Evolutionary conservation across 805 yeast genomes (phyloP).

Genomic region (Lachancea quebecensis): DNA sequence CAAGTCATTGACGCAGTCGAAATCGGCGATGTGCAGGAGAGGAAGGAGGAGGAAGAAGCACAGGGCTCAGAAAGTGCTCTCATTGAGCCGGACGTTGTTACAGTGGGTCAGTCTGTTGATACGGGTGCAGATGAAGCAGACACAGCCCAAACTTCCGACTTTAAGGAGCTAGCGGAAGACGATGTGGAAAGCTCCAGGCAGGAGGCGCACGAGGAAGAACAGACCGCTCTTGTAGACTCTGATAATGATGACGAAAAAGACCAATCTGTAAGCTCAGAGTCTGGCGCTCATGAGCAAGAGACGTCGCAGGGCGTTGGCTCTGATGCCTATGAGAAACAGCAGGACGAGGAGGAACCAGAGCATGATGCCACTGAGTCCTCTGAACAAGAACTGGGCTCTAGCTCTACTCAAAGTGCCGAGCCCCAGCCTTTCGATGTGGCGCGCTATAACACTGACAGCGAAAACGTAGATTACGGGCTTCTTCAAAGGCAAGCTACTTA

Average conservation of each 20-base stretch:
- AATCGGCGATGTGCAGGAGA: constrained; percentile 1
- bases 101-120: neutral
- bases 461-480: constrained; percentile 20
- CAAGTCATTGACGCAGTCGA: neutral
- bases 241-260: neutral
- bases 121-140: neutral
- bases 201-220: too few species aligned
- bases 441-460: constrained; percentile 1
- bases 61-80: too few species aligned
- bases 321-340: neutral
- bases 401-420: too few species aligned
- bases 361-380: neutral
- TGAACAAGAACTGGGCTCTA: neutral
- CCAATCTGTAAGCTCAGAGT: neutral
- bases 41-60: neutral
- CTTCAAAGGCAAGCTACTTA: constrained; percentile 28
- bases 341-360: neutral
- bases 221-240: too few species aligned
- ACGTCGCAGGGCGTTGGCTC: too few species aligned
- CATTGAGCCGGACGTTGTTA: neutral
- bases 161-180: too few species aligned
- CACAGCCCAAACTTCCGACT: too few species aligned
- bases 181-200: too few species aligned
- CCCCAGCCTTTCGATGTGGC: constrained; percentile 2
- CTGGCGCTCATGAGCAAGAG: too few species aligned